A percentile compares a stretch with the other conserved stretches of the same genome.
These are phyloP conservation scores for Komagataella phaffii DNA, from an alignment of 805 yeast species.

Conservation along the genomic window DNA sequence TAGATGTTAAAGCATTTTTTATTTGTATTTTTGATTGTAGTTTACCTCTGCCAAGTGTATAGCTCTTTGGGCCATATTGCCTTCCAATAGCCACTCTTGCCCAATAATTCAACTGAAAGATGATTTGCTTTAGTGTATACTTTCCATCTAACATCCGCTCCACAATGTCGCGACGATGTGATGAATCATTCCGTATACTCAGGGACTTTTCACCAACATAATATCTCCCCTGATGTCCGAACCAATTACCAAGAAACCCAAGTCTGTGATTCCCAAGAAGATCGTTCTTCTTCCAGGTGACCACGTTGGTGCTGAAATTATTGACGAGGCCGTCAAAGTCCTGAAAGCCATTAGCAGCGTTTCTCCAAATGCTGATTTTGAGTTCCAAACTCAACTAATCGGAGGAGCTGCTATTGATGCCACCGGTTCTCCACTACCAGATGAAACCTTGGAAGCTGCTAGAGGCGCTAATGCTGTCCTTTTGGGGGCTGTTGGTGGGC, in stretches of 20 bases:
- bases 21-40: neutral
- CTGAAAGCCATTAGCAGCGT: slow-evolving; percentile 60
- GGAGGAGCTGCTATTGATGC: slow-evolving; percentile 99
- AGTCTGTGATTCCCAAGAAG: slow-evolving; percentile 28
- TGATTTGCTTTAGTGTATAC: neutral
- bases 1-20: slow-evolving; percentile 12
- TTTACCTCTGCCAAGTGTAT: neutral
- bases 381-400: slow-evolving; percentile 72
- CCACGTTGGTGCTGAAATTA: slow-evolving; percentile 89
- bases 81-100: neutral
- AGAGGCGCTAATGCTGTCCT: slow-evolving; percentile 89
- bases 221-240: neutral
- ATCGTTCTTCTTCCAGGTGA: slow-evolving; percentile 92
- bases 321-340: slow-evolving; percentile 86
- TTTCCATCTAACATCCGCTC: neutral
- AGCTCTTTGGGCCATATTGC: no score
- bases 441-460: slow-evolving; percentile 69
- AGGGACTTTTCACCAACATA: neutral
- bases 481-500: slow-evolving; percentile 98
- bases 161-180: neutral
- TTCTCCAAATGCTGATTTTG: slow-evolving; percentile 46
- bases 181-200: neutral
- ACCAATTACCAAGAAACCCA: neutral
- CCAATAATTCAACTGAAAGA: neutral
- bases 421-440: slow-evolving; percentile 84